phyloP scores from a whole-genome alignment of 2,329 filamentous ascomycete species.

The Sporothrix curviconia region DNA sequence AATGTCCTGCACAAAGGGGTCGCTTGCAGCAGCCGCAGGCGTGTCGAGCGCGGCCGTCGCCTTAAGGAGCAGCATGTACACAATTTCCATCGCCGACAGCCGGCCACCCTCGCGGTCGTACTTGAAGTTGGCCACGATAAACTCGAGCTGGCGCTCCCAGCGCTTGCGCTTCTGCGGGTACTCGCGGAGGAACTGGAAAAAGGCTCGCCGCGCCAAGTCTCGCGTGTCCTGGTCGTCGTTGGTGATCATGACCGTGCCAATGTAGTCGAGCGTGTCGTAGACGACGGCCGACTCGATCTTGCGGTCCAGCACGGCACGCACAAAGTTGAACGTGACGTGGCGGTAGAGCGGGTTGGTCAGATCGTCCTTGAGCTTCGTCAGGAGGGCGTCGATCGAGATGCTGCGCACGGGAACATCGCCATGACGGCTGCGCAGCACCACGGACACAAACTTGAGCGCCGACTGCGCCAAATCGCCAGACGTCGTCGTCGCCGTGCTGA shows the following conservation, averaged over 20 bases:
- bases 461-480: slow-evolving; percentile 81
- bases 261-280: slow-evolving; percentile 85
- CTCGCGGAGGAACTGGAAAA: slow-evolving; percentile 88
- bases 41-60: slow-evolving; percentile 43
- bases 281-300: slow-evolving; percentile 80
- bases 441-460: slow-evolving; percentile 78
- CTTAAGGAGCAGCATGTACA: slow-evolving; percentile 81
- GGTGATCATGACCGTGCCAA: slow-evolving; percentile 88
- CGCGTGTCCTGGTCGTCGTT: slow-evolving; percentile 86
- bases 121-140: slow-evolving; percentile 82
- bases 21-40: slow-evolving; percentile 22
- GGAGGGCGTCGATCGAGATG: slow-evolving; percentile 71
- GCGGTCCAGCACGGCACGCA: slow-evolving; percentile 78
- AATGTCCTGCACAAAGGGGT: slow-evolving; percentile 76
- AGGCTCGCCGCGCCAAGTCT: slow-evolving; percentile 80
- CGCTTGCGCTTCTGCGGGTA: slow-evolving; percentile 88
- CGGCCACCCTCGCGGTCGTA: slow-evolving; percentile 85
- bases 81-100: slow-evolving; percentile 85
- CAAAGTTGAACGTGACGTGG: slow-evolving; percentile 89
- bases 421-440: slow-evolving; percentile 74
- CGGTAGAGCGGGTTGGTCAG: slow-evolving; percentile 88
- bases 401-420: slow-evolving; percentile 72
- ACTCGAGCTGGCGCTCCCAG: slow-evolving; percentile 82
- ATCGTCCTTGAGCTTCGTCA: slow-evolving; percentile 77
- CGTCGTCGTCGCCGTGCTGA: slow-evolving; percentile 70